phyloP scores from a whole-genome alignment of 2,329 filamentous ascomycete genomes.

The Pestalotiopsis sp. region DNA sequence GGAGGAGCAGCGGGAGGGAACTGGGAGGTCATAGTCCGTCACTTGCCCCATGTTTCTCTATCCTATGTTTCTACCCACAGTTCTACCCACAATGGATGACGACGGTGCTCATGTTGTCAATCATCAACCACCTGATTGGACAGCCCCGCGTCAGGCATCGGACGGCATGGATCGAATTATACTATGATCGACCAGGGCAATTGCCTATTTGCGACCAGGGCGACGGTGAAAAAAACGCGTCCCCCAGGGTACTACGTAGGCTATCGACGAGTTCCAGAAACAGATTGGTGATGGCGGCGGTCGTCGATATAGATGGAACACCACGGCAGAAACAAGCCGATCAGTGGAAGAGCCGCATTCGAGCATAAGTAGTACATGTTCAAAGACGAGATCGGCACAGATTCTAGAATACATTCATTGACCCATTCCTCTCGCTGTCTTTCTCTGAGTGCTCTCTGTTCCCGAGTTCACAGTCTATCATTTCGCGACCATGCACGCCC shows the following conservation, averaged over 20 bases:
- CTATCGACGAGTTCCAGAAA: background rate
- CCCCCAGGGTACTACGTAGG: background rate
- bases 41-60: background rate
- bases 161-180: background rate
- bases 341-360: background rate
- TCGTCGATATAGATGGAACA: background rate
- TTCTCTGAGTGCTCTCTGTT: background rate
- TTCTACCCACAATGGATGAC: constrained; percentile 4
- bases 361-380: background rate
- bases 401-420: background rate
- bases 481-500: constrained; percentile 1
- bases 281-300: background rate
- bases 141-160: background rate
- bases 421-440: background rate
- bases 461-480: background rate
- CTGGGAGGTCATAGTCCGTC: background rate
- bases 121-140: background rate
- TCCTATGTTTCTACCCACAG: background rate
- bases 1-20: background rate
- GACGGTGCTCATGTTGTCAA: background rate
- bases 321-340: background rate
- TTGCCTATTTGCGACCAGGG: background rate
- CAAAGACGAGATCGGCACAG: background rate
- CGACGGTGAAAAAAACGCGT: background rate
- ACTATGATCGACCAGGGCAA: background rate